Evolutionary conservation across 2,329 filamentous ascomycete genomes (phyloP).

Genomic region (Hypocreales sp.): DNA sequence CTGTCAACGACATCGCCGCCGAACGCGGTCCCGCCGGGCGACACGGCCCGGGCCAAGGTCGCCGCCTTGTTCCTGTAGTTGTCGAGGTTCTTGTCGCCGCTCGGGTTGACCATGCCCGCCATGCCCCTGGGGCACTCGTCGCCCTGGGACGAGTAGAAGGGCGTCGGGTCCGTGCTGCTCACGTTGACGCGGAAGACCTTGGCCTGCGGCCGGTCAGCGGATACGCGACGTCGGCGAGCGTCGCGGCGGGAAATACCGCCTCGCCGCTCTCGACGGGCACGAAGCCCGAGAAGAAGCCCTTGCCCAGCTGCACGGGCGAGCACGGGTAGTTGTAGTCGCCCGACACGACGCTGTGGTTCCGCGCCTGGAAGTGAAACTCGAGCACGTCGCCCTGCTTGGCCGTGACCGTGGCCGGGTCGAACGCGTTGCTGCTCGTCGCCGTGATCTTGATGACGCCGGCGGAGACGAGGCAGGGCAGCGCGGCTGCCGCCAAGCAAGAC

Average conservation of each 20-base stretch:
- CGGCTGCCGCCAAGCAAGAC: slow-evolving; percentile 9
- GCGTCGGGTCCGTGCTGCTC: slow-evolving; percentile 15
- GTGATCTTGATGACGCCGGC: slow-evolving; percentile 19
- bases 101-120: slow-evolving; percentile 23
- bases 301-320: slow-evolving; percentile 13
- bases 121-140: slow-evolving; percentile 20
- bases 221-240: too few species aligned
- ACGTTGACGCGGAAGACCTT: slow-evolving; percentile 19
- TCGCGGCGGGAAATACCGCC: slow-evolving; percentile 7
- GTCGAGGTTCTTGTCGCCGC: slow-evolving; percentile 12
- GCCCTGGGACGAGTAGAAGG: slow-evolving; percentile 24
- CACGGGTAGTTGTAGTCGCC: slow-evolving; percentile 20
- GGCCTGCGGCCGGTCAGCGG: too few species aligned
- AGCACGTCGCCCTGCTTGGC: slow-evolving; percentile 18
- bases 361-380: slow-evolving; percentile 20
- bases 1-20: slow-evolving; percentile 14
- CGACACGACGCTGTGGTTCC: slow-evolving; percentile 21
- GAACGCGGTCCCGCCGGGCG: slow-evolving; percentile 10
- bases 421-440: slow-evolving; percentile 15
- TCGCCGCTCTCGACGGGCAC: slow-evolving; percentile 12
- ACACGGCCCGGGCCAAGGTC: slow-evolving; percentile 10
- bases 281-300: slow-evolving; percentile 23
- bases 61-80: slow-evolving; percentile 16
- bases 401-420: slow-evolving; percentile 16
- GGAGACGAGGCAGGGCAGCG: slow-evolving; percentile 10